Evolutionary conservation across 257 asterid species (phyloP).

Genomic region (Ocimum tenuiflorum): DNA sequence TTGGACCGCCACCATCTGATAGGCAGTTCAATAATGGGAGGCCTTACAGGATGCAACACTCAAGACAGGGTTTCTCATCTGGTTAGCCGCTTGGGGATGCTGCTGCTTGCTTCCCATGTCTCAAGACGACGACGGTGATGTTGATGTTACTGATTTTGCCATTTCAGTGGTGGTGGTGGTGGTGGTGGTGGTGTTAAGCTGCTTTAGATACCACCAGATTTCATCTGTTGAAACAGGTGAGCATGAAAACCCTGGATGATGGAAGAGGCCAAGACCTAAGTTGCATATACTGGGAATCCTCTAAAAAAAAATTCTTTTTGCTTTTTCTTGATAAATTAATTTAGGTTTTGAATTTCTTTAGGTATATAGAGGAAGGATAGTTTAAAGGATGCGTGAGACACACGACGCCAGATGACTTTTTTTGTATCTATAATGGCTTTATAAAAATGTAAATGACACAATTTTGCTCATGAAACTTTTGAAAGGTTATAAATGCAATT

Average conservation of each 20-base stretch:
- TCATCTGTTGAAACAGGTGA: conserved; percentile 18
- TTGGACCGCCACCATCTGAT: conserved; percentile 86
- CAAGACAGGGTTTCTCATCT: conserved; percentile 61
- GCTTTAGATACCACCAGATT: conserved; percentile 17
- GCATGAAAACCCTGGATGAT: conserved; percentile 23
- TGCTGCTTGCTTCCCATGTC: conserved; percentile 8
- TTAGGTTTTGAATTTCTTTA: conserved; percentile 28
- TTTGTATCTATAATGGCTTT: conserved; percentile 50
- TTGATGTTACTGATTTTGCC: conserved; percentile 26
- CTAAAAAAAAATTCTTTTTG: conserved; percentile 28
- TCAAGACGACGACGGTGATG: conserved; percentile 21
- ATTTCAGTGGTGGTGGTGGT: conserved; percentile 18
- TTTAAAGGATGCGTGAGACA: conserved; percentile 35
- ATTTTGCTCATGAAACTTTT: conserved; percentile 29
- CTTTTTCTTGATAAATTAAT: conserved; percentile 23
- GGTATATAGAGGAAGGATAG: conserved; percentile 67
- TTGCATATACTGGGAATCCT: conserved; percentile 21
- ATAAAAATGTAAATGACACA: conserved; percentile 56
- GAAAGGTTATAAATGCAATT: conserved; percentile 18
- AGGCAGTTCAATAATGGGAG: conserved; percentile 64
- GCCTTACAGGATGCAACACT: conserved; percentile 57
- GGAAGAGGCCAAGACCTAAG: conserved; percentile 30
- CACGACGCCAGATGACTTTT: conserved; percentile 31
- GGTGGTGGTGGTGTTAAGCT: conserved; percentile 26
- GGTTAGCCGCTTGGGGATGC: conserved; percentile 35